These are phyloP conservation scores for Auricularia sp. DNA, from an alignment of 768 basidiomycete genomes.

Conservation along the genomic window DNA sequence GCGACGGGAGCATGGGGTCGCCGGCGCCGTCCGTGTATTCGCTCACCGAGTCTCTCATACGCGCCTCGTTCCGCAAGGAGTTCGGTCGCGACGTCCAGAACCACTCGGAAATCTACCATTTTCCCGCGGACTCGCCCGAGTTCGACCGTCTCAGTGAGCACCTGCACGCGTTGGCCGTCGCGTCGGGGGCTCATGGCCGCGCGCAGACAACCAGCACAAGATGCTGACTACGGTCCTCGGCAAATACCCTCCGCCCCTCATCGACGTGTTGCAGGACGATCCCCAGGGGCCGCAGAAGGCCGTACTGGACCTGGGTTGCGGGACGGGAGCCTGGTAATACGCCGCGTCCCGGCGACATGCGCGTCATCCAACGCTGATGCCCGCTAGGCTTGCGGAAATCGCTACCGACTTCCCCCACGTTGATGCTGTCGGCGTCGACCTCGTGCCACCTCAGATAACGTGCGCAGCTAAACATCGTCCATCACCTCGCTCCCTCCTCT, in stretches of 20 bases:
- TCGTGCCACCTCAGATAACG: constrained; percentile 70
- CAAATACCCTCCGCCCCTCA: constrained; percentile 51
- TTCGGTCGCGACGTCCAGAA: constrained; percentile 40
- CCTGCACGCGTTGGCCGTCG: not conserved
- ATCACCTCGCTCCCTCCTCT: not conserved
- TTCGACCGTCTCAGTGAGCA: constrained; percentile 53
- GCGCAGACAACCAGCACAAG: constrained; percentile 52
- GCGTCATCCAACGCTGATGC: constrained; percentile 2
- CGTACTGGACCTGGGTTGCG: constrained; percentile 68
- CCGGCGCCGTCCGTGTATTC: constrained; percentile 63
- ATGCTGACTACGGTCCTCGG: constrained; percentile 59
- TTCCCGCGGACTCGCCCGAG: constrained; percentile 41
- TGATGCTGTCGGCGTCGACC: constrained; percentile 62
- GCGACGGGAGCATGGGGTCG: constrained; percentile 22
- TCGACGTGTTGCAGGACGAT: constrained; percentile 46
- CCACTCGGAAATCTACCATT: constrained; percentile 60
- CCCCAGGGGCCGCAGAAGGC: constrained; percentile 49
- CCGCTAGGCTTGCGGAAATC: constrained; percentile 59
- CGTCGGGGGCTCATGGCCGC: constrained; percentile 6
- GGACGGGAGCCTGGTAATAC: constrained; percentile 61
- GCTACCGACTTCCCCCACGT: constrained; percentile 64
- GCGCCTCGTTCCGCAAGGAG: constrained; percentile 1
- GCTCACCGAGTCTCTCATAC: constrained; percentile 44
- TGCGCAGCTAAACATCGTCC: constrained; percentile 25
- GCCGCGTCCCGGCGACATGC: constrained; percentile 10